phyloP scores from a whole-genome alignment of 768 basidiomycete genomes.

The Mycena chlorophos region DNA sequence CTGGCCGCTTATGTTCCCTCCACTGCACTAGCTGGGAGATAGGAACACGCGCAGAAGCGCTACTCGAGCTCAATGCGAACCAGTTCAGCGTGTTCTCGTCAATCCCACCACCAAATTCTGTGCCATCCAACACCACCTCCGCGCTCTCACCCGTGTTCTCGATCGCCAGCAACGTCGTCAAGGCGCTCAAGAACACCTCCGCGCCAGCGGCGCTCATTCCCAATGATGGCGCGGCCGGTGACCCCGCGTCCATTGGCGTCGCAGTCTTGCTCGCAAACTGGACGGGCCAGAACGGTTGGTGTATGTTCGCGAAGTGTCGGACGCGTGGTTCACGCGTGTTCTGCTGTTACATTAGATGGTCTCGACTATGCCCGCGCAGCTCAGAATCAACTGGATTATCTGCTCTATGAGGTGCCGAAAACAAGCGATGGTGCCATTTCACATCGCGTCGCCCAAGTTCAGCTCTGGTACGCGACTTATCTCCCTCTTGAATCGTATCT shows the following conservation, averaged over 20 bases:
- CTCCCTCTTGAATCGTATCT: not conserved
- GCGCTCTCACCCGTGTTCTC: constrained; percentile 55
- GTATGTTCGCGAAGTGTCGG: not conserved
- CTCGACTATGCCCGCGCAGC: constrained; percentile 66
- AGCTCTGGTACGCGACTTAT: constrained; percentile 60
- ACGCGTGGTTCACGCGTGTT: not conserved
- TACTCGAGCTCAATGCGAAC: constrained; percentile 47
- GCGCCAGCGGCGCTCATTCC: constrained; percentile 60
- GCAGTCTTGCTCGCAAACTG: constrained; percentile 61
- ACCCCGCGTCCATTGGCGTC: constrained; percentile 79
- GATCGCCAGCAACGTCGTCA: constrained; percentile 54
- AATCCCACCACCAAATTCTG: constrained; percentile 39
- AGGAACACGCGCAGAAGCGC: constrained; percentile 53
- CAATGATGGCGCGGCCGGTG: constrained; percentile 64
- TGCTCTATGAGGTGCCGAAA: constrained; percentile 57
- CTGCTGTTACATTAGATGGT: too few relatives aligned
- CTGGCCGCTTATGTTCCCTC: not conserved
- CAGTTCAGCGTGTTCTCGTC: constrained; percentile 45
- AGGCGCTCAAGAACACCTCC: constrained; percentile 38
- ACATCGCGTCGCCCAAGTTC: constrained; percentile 66
- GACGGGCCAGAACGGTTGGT: constrained; percentile 31
- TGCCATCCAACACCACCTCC: constrained; percentile 33
- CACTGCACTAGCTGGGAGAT: constrained; percentile 45
- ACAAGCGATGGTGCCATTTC: constrained; percentile 80
- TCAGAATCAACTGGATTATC: constrained; percentile 60